phyloP scores from a whole-genome alignment of 2,329 filamentous ascomycete genomes.

The Talaromyces sp. region DNA sequence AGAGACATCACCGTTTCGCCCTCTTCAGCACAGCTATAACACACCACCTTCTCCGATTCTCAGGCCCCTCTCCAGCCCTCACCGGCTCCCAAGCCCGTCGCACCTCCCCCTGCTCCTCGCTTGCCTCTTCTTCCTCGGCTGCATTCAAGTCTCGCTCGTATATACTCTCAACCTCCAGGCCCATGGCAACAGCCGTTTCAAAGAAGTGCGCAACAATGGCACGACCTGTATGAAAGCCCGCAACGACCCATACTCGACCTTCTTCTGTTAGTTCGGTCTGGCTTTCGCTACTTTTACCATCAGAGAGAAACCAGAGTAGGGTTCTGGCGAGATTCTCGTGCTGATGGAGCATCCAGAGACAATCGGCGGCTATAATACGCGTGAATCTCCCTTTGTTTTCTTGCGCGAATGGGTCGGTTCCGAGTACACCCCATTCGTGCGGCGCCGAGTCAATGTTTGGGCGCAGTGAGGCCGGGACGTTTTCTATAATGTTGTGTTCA shows the following conservation, averaged over 20 bases:
- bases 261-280: slow-evolving; percentile 9
- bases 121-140: slow-evolving; percentile 21
- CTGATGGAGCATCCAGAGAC: slow-evolving; percentile 58
- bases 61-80: slow-evolving; percentile 46
- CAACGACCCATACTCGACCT: slow-evolving; percentile 49
- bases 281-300: slow-evolving; percentile 25
- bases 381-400: slow-evolving; percentile 44
- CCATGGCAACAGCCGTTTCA: slow-evolving; percentile 42
- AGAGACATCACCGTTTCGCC: not conserved
- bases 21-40: slow-evolving; percentile 48
- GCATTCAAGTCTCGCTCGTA: slow-evolving; percentile 54
- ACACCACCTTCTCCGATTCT: slow-evolving; percentile 57
- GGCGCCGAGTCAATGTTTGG: slow-evolving; percentile 39
- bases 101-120: slow-evolving; percentile 44
- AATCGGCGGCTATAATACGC: slow-evolving; percentile 59
- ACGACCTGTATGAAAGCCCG: slow-evolving; percentile 59
- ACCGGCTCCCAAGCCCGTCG: slow-evolving; percentile 41
- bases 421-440: slow-evolving; percentile 54
- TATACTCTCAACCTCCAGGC: slow-evolving; percentile 51
- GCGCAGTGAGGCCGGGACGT: slow-evolving; percentile 34
- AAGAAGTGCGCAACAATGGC: slow-evolving; percentile 57
- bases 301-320: slow-evolving; percentile 53
- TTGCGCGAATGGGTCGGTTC: slow-evolving; percentile 37
- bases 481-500: slow-evolving; percentile 46
- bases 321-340: slow-evolving; percentile 55